Percentiles rank a stretch among this genome's conserved stretches.
These are phyloP conservation scores for Calonectria hongkongensis DNA, from an alignment of 2,329 filamentous ascomycete genomes.

Conservation along the genomic window DNA sequence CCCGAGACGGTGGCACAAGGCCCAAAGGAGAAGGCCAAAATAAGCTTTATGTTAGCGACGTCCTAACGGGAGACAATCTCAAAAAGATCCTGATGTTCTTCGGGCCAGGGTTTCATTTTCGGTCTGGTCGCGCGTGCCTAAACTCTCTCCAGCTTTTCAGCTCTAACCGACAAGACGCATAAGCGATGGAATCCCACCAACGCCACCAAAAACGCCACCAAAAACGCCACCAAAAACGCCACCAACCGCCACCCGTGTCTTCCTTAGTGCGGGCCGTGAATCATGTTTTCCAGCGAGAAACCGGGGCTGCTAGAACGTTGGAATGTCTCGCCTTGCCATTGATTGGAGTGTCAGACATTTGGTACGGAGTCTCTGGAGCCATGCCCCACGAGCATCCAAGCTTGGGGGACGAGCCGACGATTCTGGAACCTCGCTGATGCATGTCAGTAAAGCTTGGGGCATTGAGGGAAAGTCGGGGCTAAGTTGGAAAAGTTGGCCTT, in stretches of 20 bases:
- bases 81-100: not conserved
- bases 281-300: not conserved
- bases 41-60: conserved; percentile 5
- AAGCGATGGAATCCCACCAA: conserved; percentile 12
- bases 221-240: conserved; percentile 15
- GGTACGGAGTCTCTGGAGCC: not conserved
- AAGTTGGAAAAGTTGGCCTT: conserved; percentile 1
- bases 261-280: not conserved
- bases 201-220: conserved; percentile 10
- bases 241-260: not conserved
- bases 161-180: conserved; percentile 15
- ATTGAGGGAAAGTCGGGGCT: not conserved
- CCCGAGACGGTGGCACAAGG: not conserved
- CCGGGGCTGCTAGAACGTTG: not conserved
- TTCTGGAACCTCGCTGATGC: conserved; percentile 4
- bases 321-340: not conserved
- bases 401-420: not conserved
- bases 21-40: conserved; percentile 12
- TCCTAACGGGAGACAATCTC: not conserved
- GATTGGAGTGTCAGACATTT: not conserved
- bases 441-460: not conserved
- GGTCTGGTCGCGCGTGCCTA: not conserved
- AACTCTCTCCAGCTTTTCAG: not conserved
- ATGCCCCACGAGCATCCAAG: not conserved
- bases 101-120: not conserved